Conservation (phyloP, 768 basidiomycete species). For the Pleurotus salmoneostramineus region DNA sequence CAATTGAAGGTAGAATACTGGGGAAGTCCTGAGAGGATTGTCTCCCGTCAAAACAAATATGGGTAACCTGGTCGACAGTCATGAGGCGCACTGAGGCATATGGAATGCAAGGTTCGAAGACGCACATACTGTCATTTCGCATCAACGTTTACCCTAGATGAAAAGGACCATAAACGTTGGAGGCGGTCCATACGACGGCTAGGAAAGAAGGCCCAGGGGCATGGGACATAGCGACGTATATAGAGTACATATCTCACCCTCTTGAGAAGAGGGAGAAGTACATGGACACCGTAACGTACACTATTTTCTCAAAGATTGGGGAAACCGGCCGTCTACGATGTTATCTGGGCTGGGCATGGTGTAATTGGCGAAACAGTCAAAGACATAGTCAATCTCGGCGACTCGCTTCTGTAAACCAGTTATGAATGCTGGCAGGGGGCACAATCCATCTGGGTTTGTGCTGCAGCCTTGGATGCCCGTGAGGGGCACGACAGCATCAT, state of each 20-base stretch:
- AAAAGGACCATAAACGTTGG: too few relatives aligned
- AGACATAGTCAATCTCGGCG: conserved; percentile 54
- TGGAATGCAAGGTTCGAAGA: too few relatives aligned
- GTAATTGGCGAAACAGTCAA: conserved; percentile 56
- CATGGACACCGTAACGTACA: not conserved
- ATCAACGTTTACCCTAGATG: too few relatives aligned
- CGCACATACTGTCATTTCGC: too few relatives aligned
- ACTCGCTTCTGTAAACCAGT: conserved; percentile 52
- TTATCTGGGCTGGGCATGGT: conserved; percentile 34
- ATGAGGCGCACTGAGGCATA: too few relatives aligned
- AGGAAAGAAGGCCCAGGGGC: too few relatives aligned
- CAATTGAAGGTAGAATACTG: too few relatives aligned
- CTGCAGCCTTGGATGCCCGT: conserved; percentile 62
- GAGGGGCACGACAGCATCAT: conserved; percentile 71
- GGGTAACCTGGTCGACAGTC: too few relatives aligned
- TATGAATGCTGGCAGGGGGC: conserved; percentile 57
- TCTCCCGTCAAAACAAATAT: not conserved
- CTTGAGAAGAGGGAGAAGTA: not conserved
- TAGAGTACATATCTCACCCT: not conserved
- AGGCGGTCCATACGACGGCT: too few relatives aligned
- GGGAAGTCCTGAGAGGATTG: not conserved
- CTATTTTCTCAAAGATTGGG: conserved; percentile 2
- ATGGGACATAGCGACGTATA: not conserved
- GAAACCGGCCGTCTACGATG: conserved; percentile 33
- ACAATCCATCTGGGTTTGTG: conserved; percentile 53